Base-by-base conservation (phyloP, 1,284 basidiomycete genomes). In the Austropuccinia psidii region DNA sequence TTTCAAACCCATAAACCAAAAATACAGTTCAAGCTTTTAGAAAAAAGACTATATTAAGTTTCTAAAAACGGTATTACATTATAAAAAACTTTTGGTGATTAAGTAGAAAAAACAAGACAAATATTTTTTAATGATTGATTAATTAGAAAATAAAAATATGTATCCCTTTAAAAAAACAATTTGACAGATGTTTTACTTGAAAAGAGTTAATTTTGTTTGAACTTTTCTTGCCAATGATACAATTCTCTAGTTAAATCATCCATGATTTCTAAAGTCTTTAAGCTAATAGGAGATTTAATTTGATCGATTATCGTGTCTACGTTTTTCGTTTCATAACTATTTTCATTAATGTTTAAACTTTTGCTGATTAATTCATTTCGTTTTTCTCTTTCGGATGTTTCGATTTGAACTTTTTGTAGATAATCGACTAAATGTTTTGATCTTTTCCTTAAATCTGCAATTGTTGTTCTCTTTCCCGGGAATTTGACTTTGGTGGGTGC, bases 371-470 rank as follows among this genome's bases (percentile, higher is more conserved):
- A 69, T 65, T 75, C 73, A 69, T 77, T 80, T 58, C 78, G 76
- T 76, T 79, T 79, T 57, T 78, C 80, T 6, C 80, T 75, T 57
- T 82, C 82, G 21, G 78, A 78, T 39, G 80, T 79, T 74, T 83
- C 82, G 27, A 81, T 77, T 76, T 81, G 80, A 33, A 80, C 79
- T 24, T 83, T 77, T 0, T 81, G 81, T 19, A 85, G 91, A 87
- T 92, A 98, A 79, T 98, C 95, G 41, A 95, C 87, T 74, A 98
- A 85, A 72, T 89, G 87, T 55, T 92, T 85, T 24, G 96, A 92
- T 24, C 95, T 87, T 83, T 98, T 97, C 80, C 93, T 90, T 92
- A 98, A 96, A 80, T 98, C 95, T 21, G 88, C 89, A 29, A 95
- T 88, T 77, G 93, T 96, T 86, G 89, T 93, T 65, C 95, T 86